Evolutionary conservation across 2,329 filamentous ascomycete species (phyloP).

Genomic region (Alternaria consortialis): DNA sequence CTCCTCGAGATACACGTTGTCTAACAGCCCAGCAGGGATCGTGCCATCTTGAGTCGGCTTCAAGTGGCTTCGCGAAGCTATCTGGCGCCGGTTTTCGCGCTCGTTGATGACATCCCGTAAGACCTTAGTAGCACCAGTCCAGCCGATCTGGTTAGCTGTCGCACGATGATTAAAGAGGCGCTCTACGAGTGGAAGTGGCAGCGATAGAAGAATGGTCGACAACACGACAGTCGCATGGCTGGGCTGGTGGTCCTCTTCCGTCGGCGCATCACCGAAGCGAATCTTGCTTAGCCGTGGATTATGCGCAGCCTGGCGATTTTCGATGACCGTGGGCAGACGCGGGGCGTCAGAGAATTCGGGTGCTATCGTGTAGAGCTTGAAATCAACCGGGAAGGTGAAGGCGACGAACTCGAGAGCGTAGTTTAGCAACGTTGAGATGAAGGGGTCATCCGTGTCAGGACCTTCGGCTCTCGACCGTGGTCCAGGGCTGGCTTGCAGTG

Average conservation of each 20-base stretch:
- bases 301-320: slow-evolving; percentile 50
- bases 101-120: slow-evolving; percentile 56
- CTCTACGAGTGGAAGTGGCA: slow-evolving; percentile 74
- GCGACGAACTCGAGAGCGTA: slow-evolving; percentile 68
- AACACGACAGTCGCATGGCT: slow-evolving; percentile 60
- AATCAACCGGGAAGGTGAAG: slow-evolving; percentile 67
- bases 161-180: slow-evolving; percentile 69
- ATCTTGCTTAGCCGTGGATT: slow-evolving; percentile 69
- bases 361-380: slow-evolving; percentile 65
- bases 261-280: slow-evolving; percentile 73
- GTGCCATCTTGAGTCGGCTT: slow-evolving; percentile 32
- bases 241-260: slow-evolving; percentile 52
- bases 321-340: slow-evolving; percentile 54
- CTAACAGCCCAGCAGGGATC: slow-evolving; percentile 29
- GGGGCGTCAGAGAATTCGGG: slow-evolving; percentile 59
- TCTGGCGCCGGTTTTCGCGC: slow-evolving; percentile 54
- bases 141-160: slow-evolving; percentile 58
- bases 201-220: slow-evolving; percentile 73
- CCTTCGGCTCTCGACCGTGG: slow-evolving; percentile 20
- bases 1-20: slow-evolving; percentile 45
- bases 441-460: slow-evolving; percentile 60
- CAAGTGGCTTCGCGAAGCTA: slow-evolving; percentile 35
- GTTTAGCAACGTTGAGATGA: slow-evolving; percentile 64
- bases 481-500: slow-evolving; percentile 54
- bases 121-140: slow-evolving; percentile 50